A percentile compares a stretch with the other conserved stretches of the same genome.
Evolutionary conservation across 306 rosid genomes (phyloP).

Genomic region (Malus fusca): DNA sequence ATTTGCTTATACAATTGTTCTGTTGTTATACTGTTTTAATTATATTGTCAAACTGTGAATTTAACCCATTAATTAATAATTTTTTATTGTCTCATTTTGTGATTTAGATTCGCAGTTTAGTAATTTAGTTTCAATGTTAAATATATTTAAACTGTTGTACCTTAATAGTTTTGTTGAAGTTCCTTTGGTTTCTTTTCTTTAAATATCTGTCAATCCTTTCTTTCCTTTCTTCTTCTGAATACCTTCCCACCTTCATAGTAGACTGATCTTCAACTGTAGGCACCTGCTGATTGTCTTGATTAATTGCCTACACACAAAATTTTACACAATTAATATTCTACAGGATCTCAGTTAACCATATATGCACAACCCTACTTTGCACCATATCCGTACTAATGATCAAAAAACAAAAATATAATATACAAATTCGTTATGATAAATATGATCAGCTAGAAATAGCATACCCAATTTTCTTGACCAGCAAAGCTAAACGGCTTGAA

Average conservation of each 20-base stretch:
- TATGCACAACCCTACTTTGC: background rate
- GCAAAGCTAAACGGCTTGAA: conserved; percentile 32
- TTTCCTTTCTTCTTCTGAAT: conserved; percentile 88
- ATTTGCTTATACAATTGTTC: no score
- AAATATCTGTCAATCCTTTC: conserved; percentile 76
- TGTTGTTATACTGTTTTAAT: background rate
- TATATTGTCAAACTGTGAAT: background rate
- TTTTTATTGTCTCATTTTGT: background rate
- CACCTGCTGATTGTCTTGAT: conserved; percentile 48
- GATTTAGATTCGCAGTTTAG: background rate
- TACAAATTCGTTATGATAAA: background rate
- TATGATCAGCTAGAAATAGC: background rate
- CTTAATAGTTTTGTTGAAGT: conserved; percentile 71
- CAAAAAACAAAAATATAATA: background rate
- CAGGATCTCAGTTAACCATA: background rate
- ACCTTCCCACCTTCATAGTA: conserved; percentile 64
- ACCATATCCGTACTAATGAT: background rate
- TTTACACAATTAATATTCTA: background rate
- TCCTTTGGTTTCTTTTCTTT: conserved; percentile 94
- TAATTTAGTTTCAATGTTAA: background rate
- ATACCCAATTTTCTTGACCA: conserved; percentile 44
- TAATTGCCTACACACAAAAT: conserved; percentile 32
- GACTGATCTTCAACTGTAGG: conserved; percentile 43
- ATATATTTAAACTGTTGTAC: background rate
- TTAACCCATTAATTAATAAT: background rate